Evolutionary conservation across 352 stramenopile genomes (phyloP).

Genomic region (Globisporangium solare): DNA sequence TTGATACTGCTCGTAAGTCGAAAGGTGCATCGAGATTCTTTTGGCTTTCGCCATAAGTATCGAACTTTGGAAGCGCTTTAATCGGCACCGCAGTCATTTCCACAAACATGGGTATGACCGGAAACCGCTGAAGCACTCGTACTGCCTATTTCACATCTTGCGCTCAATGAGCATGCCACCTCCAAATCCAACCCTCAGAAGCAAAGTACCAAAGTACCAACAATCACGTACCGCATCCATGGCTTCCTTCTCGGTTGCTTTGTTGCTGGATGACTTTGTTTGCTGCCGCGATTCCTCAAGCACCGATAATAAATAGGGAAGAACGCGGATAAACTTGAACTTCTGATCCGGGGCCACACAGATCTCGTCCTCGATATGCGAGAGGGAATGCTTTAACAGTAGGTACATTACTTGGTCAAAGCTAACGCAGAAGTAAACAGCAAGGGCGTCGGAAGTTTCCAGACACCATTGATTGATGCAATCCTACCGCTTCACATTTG

Average conservation of each 20-base stretch:
- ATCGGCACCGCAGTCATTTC: slow-evolving; percentile 45
- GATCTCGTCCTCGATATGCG: slow-evolving; percentile 32
- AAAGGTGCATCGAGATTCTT: slow-evolving; percentile 25
- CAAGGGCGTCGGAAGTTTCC: neutral
- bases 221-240: slow-evolving; percentile 42
- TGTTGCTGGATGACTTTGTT: slow-evolving; percentile 22
- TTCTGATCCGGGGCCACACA: slow-evolving; percentile 28
- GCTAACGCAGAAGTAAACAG: slow-evolving; percentile 18
- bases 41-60: slow-evolving; percentile 1
- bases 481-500: slow-evolving; percentile 57
- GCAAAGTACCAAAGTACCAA: neutral
- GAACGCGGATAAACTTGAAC: slow-evolving; percentile 51
- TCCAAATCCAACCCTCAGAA: neutral
- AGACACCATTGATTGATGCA: neutral
- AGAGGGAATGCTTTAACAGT: slow-evolving; percentile 45
- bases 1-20: slow-evolving; percentile 23
- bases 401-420: slow-evolving; percentile 61
- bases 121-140: slow-evolving; percentile 37
- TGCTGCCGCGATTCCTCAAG: slow-evolving; percentile 26
- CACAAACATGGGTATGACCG: slow-evolving; percentile 44
- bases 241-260: slow-evolving; percentile 41
- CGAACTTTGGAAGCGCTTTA: slow-evolving; percentile 20
- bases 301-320: slow-evolving; percentile 44
- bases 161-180: neutral
- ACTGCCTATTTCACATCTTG: slow-evolving; percentile 19